Conservation (phyloP, 176 grass and related monocot species). For the Themeda triandra region DNA sequence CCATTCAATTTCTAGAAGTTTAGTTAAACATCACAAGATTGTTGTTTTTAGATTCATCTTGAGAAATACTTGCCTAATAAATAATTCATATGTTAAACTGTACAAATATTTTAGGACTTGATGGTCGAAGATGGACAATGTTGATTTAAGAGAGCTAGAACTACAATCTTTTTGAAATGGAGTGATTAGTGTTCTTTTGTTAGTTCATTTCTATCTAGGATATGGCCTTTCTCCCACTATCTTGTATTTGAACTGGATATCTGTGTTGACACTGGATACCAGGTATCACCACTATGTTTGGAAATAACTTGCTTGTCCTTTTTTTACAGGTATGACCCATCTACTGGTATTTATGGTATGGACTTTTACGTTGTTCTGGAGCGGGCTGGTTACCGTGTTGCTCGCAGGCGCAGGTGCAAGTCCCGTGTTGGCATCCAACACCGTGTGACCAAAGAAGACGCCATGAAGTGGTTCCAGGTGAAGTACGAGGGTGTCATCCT, state of each 20-base stretch:
- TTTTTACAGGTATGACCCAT: constrained; percentile 45
- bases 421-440: constrained; percentile 57
- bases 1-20: background rate
- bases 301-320: background rate
- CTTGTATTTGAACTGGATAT: background rate
- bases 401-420: constrained; percentile 58
- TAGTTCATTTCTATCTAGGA: background rate
- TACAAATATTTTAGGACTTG: background rate
- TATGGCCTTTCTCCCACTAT: background rate
- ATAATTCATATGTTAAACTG: background rate
- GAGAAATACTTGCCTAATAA: background rate
- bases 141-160: background rate
- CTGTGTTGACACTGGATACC: background rate
- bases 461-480: constrained; percentile 77
- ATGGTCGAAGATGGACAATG: background rate
- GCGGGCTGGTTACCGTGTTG: constrained; percentile 56
- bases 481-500: constrained; percentile 74
- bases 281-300: background rate
- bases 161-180: background rate
- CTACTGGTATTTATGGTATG: constrained; percentile 71
- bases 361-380: constrained; percentile 64
- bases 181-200: background rate
- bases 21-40: background rate
- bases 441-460: constrained; percentile 62
- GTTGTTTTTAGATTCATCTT: background rate